Base-by-base conservation (phyloP, 2,329 filamentous ascomycete genomes). In the Colletotrichum ledebouriae region DNA sequence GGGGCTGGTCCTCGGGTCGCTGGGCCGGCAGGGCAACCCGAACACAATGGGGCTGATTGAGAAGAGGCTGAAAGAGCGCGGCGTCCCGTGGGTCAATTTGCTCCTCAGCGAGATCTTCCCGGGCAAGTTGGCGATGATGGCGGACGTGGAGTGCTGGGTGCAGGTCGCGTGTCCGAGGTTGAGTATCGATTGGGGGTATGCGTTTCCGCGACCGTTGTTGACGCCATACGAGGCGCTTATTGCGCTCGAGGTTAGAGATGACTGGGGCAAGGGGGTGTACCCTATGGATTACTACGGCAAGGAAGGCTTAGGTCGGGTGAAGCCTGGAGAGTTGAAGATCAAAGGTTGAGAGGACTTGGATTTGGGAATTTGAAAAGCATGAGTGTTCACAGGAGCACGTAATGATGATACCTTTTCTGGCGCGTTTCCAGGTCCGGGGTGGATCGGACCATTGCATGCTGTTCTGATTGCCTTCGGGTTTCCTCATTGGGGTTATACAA, bases 131-230 rank as follows among this genome's bases (percentile, higher is more conserved):
- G 94, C 93, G 0, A 90, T 96, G 84, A 98, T 99, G 94, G 81
- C 83, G 34, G 95, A 98, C 75, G 93, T 99, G 2, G 95, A 98
- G 76, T 97, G 94, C 74, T 99, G 96, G 96, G 95, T 99, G 44
- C 96, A 99, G 80, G 94, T 99, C 58, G 96, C 96, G 5, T 99
- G 96, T 80, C 96, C 96, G n/a, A 84, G 96, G 57, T 77, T 99
- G 77, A 98, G 95, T 78, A 99, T 99, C 73, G 96, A 99, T 81
- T 99, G 96, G 96, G 96, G 96, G 0, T 98, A 98, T 81, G 96
- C 96, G 0, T 99, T 99, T 76, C 88, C 94, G 1, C 83, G 93
- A 53, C 96, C 96, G 55, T 78, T 99, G 67, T 80, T 99, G 76
- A 98, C 95, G 59, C 95, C 96, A 2, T 98, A 99, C 74, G 96